Evolutionary conservation across 225 moss, liverwort and hornwort species (phyloP).

Genomic region (Physcomitrellopsis africana): DNA sequence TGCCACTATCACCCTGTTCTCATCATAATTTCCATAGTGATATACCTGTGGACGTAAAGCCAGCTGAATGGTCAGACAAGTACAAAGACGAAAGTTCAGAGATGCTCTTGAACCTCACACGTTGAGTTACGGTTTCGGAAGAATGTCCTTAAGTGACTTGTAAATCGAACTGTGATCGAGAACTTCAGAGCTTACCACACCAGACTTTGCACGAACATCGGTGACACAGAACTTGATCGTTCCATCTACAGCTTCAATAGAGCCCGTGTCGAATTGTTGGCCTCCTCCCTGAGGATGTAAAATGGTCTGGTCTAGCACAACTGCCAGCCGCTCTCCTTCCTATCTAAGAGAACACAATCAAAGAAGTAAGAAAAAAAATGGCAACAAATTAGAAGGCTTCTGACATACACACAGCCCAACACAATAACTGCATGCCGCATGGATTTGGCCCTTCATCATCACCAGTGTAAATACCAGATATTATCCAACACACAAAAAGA

Average conservation of each 20-base stretch:
- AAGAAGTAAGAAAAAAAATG: conserved; percentile 3
- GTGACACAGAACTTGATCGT: conserved; percentile 58
- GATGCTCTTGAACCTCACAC: not conserved
- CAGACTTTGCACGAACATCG: conserved; percentile 67
- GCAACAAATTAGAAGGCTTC: not conserved
- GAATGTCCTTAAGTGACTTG: not conserved
- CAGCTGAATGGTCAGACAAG: conserved; percentile 5
- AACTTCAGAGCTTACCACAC: conserved; percentile 49
- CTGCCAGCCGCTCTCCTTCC: conserved; percentile 69
- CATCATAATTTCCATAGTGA: conserved; percentile 62
- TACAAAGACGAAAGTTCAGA: not conserved
- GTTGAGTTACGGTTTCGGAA: not conserved
- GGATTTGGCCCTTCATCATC: not conserved
- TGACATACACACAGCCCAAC: not conserved
- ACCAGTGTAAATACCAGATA: not conserved
- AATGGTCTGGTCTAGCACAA: conserved; percentile 72
- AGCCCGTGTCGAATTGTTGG: conserved; percentile 67
- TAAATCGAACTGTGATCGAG: not conserved
- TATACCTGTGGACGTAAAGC: conserved; percentile 53
- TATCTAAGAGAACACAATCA: conserved; percentile 34
- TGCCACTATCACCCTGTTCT: conserved; percentile 14
- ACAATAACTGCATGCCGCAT: not conserved
- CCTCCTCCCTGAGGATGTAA: conserved; percentile 85
- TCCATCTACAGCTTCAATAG: conserved; percentile 50
- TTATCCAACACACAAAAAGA: not conserved